phyloP scores from a whole-genome alignment of 1,284 basidiomycete species.

The Apiotrichum sp. region DNA sequence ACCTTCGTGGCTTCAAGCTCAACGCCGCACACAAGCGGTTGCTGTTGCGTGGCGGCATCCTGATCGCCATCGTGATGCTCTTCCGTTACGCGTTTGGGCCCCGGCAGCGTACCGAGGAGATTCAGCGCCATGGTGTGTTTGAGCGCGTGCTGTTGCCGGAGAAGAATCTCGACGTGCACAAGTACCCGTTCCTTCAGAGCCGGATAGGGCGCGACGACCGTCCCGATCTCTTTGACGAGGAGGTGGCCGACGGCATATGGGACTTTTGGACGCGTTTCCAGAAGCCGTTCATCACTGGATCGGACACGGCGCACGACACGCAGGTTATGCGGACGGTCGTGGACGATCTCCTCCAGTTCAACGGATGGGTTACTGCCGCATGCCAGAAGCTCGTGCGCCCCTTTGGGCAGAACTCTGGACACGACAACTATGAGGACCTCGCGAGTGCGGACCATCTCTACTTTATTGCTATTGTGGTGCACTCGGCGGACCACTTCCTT shows the following conservation, averaged over 20 bases:
- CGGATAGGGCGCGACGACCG: constrained; percentile 76
- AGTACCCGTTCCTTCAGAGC: constrained; percentile 76
- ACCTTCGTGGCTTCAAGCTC: constrained; percentile 21
- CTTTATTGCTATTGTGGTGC: constrained; percentile 85
- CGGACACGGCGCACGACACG: constrained; percentile 77
- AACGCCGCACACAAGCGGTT: constrained; percentile 37
- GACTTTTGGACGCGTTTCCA: constrained; percentile 91
- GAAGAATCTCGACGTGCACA: constrained; percentile 75
- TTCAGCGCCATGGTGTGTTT: constrained; percentile 71
- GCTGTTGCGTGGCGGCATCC: constrained; percentile 36
- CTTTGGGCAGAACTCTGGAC: constrained; percentile 77
- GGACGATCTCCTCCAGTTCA: constrained; percentile 81
- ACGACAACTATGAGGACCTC: constrained; percentile 81
- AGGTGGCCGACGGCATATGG: constrained; percentile 66
- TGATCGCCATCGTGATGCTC: constrained; percentile 33
- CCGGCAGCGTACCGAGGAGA: constrained; percentile 49
- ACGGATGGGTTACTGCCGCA: constrained; percentile 97
- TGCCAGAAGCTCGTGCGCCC: constrained; percentile 84
- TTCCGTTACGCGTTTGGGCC: constrained; percentile 36
- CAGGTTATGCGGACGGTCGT: constrained; percentile 80
- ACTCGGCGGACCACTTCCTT: constrained; percentile 94
- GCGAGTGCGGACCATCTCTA: constrained; percentile 74
- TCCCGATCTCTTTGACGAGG: constrained; percentile 67
- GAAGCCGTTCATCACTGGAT: constrained; percentile 72
- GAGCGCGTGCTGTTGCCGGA: constrained; percentile 79